These are phyloP conservation scores for Venturia aucupariae DNA, from an alignment of 2,329 filamentous ascomycete species.

Conservation along the genomic window DNA sequence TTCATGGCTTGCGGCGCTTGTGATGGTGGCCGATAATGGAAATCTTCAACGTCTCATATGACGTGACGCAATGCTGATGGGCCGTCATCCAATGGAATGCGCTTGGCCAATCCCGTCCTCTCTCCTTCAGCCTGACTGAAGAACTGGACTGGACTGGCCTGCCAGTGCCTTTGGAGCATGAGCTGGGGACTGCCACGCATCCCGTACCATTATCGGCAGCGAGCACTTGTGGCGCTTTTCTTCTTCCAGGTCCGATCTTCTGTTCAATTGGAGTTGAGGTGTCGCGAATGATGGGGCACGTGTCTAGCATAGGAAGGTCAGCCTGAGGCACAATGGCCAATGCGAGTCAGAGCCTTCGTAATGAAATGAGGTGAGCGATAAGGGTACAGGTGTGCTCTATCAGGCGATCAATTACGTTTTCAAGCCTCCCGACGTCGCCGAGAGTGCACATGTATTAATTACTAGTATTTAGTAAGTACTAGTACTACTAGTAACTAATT, in stretches of 20 bases:
- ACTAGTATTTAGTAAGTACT: no score
- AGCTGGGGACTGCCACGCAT: not conserved
- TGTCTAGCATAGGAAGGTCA: not conserved
- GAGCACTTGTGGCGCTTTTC: not conserved
- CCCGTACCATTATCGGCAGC: not conserved
- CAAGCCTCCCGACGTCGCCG: not conserved
- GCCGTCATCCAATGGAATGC: not conserved
- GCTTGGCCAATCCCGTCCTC: not conserved
- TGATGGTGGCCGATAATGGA: not conserved
- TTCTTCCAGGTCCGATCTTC: not conserved
- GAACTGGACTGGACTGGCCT: no score
- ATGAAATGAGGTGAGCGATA: conserved; percentile 3
- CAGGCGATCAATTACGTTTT: not conserved
- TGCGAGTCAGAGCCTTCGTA: not conserved
- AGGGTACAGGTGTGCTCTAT: not conserved
- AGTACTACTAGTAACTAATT: no score
- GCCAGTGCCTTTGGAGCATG: not conserved
- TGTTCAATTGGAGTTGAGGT: not conserved
- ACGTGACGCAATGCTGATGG: not conserved
- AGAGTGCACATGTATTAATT: no score
- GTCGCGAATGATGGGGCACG: not conserved
- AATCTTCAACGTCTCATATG: not conserved
- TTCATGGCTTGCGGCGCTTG: not conserved
- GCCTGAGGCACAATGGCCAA: not conserved
- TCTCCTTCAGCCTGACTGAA: not conserved